Evolutionary conservation across 2,329 filamentous ascomycete species (phyloP).

Genomic region (Hymenoscyphus salicellus): DNA sequence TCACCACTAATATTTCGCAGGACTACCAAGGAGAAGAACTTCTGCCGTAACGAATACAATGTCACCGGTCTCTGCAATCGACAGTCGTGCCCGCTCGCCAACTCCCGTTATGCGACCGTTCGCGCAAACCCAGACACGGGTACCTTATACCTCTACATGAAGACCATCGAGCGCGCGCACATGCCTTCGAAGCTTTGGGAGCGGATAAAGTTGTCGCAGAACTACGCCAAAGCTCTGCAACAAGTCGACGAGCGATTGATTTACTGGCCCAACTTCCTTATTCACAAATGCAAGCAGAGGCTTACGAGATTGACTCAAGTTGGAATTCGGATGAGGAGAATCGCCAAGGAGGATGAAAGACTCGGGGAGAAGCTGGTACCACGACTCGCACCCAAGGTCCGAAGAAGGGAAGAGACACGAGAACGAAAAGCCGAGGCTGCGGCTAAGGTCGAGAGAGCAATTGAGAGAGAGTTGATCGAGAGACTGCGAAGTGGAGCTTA

Average conservation of each 20-base stretch:
- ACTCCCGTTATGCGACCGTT: constrained; percentile 89
- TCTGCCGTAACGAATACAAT: constrained; percentile 94
- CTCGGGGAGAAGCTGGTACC: constrained; percentile 86
- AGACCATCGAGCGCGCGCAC: constrained; percentile 85
- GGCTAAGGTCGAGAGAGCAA: constrained; percentile 91
- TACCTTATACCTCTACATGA: constrained; percentile 92
- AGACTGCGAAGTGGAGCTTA: constrained; percentile 88
- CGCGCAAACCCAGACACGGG: constrained; percentile 77
- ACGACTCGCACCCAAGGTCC: constrained; percentile 86
- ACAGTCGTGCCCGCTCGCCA: constrained; percentile 86
- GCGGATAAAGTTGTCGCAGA: constrained; percentile 80
- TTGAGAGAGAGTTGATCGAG: constrained; percentile 92
- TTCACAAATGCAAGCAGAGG: constrained; percentile 95
- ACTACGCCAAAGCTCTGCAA: constrained; percentile 85
- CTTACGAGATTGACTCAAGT: constrained; percentile 91
- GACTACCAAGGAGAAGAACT: constrained; percentile 82
- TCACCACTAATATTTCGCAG: constrained; percentile 43
- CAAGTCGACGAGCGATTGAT: constrained; percentile 82
- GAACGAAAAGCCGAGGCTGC: constrained; percentile 76
- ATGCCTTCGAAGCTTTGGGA: constrained; percentile 93
- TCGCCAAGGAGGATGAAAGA: constrained; percentile 85
- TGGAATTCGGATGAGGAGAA: constrained; percentile 71
- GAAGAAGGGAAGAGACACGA: constrained; percentile 69
- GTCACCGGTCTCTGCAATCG: constrained; percentile 79
- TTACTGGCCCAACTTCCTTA: constrained; percentile 92